These are phyloP conservation scores for Recurvomyces mirabilis DNA, from an alignment of 495 filamentous ascomycete species.

Conservation along the genomic window DNA sequence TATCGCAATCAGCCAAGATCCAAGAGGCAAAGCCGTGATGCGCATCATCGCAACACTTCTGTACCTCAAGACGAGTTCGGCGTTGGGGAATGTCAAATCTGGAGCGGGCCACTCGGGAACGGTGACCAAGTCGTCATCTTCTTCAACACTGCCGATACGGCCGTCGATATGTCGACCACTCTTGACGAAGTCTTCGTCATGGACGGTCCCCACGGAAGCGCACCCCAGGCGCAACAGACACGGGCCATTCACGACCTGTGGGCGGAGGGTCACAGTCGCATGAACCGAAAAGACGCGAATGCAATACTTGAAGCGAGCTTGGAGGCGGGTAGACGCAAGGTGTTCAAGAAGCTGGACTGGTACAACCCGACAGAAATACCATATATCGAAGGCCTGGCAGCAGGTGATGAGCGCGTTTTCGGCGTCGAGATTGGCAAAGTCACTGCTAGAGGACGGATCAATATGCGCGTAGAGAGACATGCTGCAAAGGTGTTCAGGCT, in stretches of 20 bases:
- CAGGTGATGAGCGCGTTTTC: neutral
- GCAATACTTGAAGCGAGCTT: neutral
- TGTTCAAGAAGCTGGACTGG: neutral
- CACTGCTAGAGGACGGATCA: neutral
- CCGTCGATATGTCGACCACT: constrained; percentile 39
- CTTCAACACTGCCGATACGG: constrained; percentile 36
- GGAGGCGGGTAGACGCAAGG: neutral
- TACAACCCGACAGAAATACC: neutral
- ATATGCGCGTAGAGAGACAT: neutral
- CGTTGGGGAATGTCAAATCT: constrained; percentile 39
- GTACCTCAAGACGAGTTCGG: constrained; percentile 24
- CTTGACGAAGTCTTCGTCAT: constrained; percentile 44
- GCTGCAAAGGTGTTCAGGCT: neutral
- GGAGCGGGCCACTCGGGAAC: constrained; percentile 35
- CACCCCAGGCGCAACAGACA: constrained; percentile 26
- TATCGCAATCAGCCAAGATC: constrained; percentile 44
- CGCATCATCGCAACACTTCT: constrained; percentile 13
- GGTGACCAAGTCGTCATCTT: constrained; percentile 40
- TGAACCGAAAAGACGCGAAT: neutral
- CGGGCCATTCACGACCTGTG: constrained; percentile 50
- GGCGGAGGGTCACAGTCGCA: constrained; percentile 29
- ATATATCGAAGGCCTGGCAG: neutral
- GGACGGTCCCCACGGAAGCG: constrained; percentile 25
- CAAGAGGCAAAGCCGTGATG: constrained; percentile 35
- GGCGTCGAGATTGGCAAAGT: neutral